Base-by-base conservation (phyloP, 1,139 yeast genomes). In the Geotrichum bryndzae region DNA sequence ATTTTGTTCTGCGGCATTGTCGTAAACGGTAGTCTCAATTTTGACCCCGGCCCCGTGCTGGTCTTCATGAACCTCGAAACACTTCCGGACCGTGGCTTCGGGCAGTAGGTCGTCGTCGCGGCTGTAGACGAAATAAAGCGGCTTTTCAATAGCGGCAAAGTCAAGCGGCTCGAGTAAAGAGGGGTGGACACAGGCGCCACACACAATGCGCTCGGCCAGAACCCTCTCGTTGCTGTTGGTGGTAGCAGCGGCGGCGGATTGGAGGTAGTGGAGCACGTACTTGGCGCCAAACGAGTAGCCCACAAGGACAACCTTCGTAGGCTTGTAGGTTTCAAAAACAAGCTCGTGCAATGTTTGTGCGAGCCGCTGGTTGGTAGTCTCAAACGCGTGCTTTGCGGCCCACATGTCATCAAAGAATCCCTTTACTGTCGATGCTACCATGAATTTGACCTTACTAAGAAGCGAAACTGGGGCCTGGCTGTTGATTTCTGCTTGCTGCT, bases 251-350 rank as follows among this genome's bases (percentile, higher is more conserved):
- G 68, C 66, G 6, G 31, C 31, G 31, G 31, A 3, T 15, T 35
- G 13, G 54, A 73, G 64, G 56, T 73, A 54, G 31, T 68, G 69
- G 59, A 73, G 59, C 13, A 71, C 78, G 53, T 75, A 73, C 52
- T 74, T 69, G 2, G 73, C 78, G 22, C 80, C 80, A 66, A 73
- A 76, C 18, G 79, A 74, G 62, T 76, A 77, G 2, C 80, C 79
- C 50, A 76, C 68, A 2, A 77, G 67, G 1, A 73, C 72, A 3
- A 74, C 65, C 31, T 69, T 70, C 31, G 68, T 61, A 2, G 78
- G 79, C 25, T 68, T 68, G 65, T 74, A 76, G 0, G 70, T 70
- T 5, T 69, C 71, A 8, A 48, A 11, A 18, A 73, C 65, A n/a
- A 76, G 68, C 55, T 76, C 78, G 2, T 74, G 69, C 41, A 77